Base-by-base conservation (phyloP, 139 green algal genomes). In the Tetraselmis chui region DNA sequence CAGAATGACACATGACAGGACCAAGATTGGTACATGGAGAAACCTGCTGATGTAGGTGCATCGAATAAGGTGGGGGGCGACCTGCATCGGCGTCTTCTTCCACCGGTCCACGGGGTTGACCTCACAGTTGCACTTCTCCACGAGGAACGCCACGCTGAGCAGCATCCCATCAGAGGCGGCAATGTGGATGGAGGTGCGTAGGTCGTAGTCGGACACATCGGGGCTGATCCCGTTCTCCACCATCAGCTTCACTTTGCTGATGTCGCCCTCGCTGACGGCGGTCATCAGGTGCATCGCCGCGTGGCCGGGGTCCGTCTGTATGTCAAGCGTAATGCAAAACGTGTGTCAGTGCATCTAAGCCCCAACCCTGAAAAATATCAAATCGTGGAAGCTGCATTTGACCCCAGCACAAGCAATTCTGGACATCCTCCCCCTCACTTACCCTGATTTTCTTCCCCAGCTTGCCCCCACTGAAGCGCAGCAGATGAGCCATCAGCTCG, bases 151-250 rank as follows among this genome's bases (percentile, higher is more conserved):
- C 45, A 67, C 45, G 45, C 45, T 67, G 11, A 67, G 45, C 45
- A 83, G 75, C 25, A 28, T 74, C 74, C 84, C 84, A 23, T 83
- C 26, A 5, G 32, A 31, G 2, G 84, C 80, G 1, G 88, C 88
- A 32, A 91, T 82, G 77, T 91, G 88, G 27, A 91, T 74, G 76
- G 88, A 67, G 23, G 87, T 91, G 25, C 88, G 84, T 31, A 80
- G 29, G 80, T 91, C 88, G 75, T 91, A 91, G 82, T 91, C 87
- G 27, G 45, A 79, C 1, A 79, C 32, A 75, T 90, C 80, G 22
- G 86, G 81, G 59, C 90, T 82, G 31, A 88, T 81, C 0, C 86
- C 86, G 58, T 90, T 83, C 18, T 86, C 78, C 23, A 90, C 77
- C 76, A 90, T 58, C 24, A 76, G 28, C 2, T 76, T 81, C 74